A percentile compares a stretch with the other conserved stretches of the same genome.
These are phyloP conservation scores for Colletotrichum echinochloae DNA, from an alignment of 2,329 filamentous ascomycete species.

Conservation along the genomic window DNA sequence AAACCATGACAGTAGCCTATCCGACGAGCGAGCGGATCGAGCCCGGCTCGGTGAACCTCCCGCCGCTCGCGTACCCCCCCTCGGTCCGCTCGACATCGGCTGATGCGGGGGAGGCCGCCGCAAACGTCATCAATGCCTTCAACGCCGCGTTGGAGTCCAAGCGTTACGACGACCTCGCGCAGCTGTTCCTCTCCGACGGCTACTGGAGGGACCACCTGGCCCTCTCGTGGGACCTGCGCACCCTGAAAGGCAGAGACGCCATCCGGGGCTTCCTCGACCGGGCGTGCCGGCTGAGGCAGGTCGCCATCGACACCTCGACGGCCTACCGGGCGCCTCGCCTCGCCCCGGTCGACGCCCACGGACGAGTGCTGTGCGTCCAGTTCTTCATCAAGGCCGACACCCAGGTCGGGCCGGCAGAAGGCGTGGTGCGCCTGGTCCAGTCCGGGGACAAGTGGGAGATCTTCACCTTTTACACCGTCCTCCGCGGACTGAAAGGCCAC, in stretches of 20 bases:
- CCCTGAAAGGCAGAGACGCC: conserved; percentile 54
- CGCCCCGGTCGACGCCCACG: conserved; percentile 61
- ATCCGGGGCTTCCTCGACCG: conserved; percentile 55
- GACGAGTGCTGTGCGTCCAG: conserved; percentile 64
- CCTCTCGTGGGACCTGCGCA: conserved; percentile 66
- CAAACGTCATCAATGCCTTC: conserved; percentile 52
- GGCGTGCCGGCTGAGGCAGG: conserved; percentile 51
- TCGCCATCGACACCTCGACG: conserved; percentile 61
- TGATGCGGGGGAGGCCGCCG: conserved; percentile 54
- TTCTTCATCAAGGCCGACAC: conserved; percentile 69
- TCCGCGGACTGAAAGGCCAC: conserved; percentile 61
- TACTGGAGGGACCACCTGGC: conserved; percentile 71
- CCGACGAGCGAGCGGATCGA: conserved; percentile 29
- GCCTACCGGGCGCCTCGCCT: conserved; percentile 57
- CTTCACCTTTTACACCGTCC: conserved; percentile 66
- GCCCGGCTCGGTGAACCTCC: conserved; percentile 67
- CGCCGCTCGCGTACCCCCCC: conserved; percentile 57
- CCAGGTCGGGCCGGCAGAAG: conserved; percentile 65
- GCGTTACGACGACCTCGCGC: conserved; percentile 50
- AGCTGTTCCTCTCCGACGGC: conserved; percentile 57
- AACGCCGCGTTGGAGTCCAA: conserved; percentile 54
- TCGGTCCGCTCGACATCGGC: conserved; percentile 44
- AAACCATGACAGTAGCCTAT: conserved; percentile 21
- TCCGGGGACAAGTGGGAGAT: conserved; percentile 60
- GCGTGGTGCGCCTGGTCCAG: conserved; percentile 64